Conservation (phyloP, 768 basidiomycete species). For the Lanmaoa pseudosensibilis region DNA sequence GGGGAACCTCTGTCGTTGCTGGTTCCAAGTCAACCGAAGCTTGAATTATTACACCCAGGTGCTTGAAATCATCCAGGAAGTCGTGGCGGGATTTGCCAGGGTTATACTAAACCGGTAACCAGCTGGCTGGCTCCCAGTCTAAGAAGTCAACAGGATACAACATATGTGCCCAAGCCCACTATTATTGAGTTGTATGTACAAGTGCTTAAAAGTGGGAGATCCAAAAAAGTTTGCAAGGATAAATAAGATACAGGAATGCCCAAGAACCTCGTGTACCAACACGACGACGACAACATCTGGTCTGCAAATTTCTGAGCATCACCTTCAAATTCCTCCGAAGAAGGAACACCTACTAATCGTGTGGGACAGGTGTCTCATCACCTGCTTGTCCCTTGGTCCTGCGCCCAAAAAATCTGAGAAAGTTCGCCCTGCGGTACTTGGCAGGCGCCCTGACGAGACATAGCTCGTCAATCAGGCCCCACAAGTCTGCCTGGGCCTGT, state of each 20-base stretch:
- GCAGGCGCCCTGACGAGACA: constrained; percentile 26
- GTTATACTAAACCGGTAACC: no score
- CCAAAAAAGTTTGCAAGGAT: not conserved
- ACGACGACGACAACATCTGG: not conserved
- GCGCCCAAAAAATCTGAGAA: constrained; percentile 20
- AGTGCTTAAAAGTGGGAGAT: not conserved
- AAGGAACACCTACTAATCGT: not conserved
- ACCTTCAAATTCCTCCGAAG: not conserved
- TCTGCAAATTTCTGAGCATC: not conserved
- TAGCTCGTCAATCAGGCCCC: constrained; percentile 18
- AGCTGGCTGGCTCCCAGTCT: not conserved
- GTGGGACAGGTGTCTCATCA: not conserved
- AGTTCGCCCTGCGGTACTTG: constrained; percentile 11
- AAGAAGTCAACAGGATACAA: not conserved
- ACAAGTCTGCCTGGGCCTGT: constrained; percentile 2
- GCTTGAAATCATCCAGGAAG: not conserved
- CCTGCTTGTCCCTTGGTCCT: constrained; percentile 4
- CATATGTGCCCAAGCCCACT: not conserved
- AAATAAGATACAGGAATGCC: not conserved
- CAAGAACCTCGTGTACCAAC: no score
- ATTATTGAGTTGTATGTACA: not conserved
- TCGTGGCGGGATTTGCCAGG: not conserved
- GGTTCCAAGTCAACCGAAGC: not conserved
- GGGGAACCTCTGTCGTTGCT: not conserved
- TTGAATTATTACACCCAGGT: not conserved